Conservation (phyloP, 2,329 filamentous ascomycete species). For the Hypoxylon sp. region DNA sequence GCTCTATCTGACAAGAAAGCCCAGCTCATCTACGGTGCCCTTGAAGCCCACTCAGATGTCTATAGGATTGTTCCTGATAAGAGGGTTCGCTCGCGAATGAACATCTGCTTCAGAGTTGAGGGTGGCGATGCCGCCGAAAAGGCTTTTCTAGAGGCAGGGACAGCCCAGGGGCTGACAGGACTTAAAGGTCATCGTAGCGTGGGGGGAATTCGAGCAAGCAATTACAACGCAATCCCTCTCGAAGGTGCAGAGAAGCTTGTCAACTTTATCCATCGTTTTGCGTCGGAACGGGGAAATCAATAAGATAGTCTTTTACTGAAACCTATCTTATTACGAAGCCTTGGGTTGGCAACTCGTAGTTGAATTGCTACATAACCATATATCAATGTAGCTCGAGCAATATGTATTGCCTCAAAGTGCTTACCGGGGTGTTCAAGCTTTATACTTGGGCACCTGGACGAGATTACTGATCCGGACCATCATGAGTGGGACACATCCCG, state of each 20-base stretch:
- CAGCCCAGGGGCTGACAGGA: constrained; percentile 74
- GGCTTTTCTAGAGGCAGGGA: constrained; percentile 77
- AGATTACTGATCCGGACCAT: too few relatives aligned
- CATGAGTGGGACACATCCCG: too few relatives aligned
- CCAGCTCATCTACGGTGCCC: constrained; percentile 74
- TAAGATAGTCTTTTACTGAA: too few relatives aligned
- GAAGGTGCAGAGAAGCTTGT: constrained; percentile 74
- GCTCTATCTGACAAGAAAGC: constrained; percentile 78
- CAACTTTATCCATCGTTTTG: constrained; percentile 66
- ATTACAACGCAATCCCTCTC: constrained; percentile 85
- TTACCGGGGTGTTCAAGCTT: too few relatives aligned
- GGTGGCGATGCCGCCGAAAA: constrained; percentile 75
- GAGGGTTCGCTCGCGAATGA: constrained; percentile 84
- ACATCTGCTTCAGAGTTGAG: constrained; percentile 86
- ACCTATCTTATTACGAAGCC: too few relatives aligned
- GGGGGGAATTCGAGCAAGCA: constrained; percentile 84
- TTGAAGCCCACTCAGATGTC: constrained; percentile 77
- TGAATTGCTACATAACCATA: too few relatives aligned
- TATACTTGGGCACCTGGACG: too few relatives aligned
- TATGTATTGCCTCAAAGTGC: too few relatives aligned
- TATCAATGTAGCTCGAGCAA: too few relatives aligned
- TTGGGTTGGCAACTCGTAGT: too few relatives aligned
- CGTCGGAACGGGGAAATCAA: too few relatives aligned
- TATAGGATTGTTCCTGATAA: constrained; percentile 82
- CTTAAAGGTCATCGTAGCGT: constrained; percentile 90